Percentiles rank a stretch among this genome's conserved stretches.
These are phyloP conservation scores for Enterospora canceri DNA, from an alignment of 371 early-diverging fungal genomes.

Conservation along the genomic window DNA sequence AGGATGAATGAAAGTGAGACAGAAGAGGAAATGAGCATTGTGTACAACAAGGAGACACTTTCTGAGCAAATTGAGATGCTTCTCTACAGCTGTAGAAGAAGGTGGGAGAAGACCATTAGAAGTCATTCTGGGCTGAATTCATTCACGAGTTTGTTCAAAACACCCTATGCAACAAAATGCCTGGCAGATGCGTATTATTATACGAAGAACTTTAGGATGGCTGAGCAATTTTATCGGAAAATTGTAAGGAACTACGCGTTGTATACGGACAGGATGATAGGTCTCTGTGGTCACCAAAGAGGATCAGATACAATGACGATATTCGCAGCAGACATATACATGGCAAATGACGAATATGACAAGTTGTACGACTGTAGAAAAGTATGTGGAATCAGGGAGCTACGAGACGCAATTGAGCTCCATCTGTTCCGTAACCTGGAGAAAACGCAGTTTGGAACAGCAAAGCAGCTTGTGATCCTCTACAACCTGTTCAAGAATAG, in stretches of 20 bases:
- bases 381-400: too few relatives aligned
- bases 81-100: too few relatives aligned
- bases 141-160: not conserved
- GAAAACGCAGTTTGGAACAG: too few relatives aligned
- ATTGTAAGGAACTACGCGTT: not conserved
- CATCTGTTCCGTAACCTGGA: too few relatives aligned
- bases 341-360: not conserved
- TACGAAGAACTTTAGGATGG: not conserved
- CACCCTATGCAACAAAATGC: not conserved
- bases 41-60: not conserved
- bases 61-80: too few relatives aligned
- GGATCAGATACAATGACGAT: not conserved
- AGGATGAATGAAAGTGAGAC: not conserved
- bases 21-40: not conserved
- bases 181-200: constrained; percentile 19
- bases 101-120: not conserved
- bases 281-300: not conserved
- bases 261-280: constrained; percentile 8
- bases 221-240: not conserved
- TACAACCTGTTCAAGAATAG: too few relatives aligned
- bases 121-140: not conserved
- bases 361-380: not conserved
- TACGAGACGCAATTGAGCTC: too few relatives aligned
- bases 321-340: not conserved
- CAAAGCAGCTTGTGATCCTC: too few relatives aligned